These are phyloP conservation scores for Globisporangium carolinianum DNA, from an alignment of 352 stramenopile species.

Conservation along the genomic window DNA sequence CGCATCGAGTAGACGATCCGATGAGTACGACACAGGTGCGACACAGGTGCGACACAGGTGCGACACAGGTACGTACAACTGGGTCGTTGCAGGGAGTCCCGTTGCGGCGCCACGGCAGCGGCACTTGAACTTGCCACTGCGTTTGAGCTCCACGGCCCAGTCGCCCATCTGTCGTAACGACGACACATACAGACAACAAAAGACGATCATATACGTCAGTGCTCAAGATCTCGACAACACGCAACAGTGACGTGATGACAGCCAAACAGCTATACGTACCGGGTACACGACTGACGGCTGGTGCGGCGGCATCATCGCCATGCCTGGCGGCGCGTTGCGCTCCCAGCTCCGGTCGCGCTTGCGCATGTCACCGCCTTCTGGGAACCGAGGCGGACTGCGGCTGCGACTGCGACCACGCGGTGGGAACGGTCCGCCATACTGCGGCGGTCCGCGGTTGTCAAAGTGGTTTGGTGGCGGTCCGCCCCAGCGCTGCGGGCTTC, in stretches of 20 bases:
- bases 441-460: slow-evolving; percentile 23
- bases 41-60: background rate
- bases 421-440: slow-evolving; percentile 19
- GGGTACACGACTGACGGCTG: slow-evolving; percentile 11
- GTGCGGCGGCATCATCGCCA: slow-evolving; percentile 2
- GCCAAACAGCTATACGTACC: background rate
- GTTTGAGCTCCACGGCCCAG: slow-evolving; percentile 43
- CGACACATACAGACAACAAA: slow-evolving; percentile 1
- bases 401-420: slow-evolving; percentile 26
- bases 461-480: slow-evolving; percentile 21
- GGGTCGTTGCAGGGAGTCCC: slow-evolving; percentile 12
- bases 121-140: slow-evolving; percentile 40
- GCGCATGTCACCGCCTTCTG: slow-evolving; percentile 3
- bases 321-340: slow-evolving; percentile 4
- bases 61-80: slow-evolving; percentile 10
- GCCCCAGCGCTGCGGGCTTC: background rate
- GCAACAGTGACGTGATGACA: background rate
- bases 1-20: too few species aligned
- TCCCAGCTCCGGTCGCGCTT: slow-evolving; percentile 16
- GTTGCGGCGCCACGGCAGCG: slow-evolving; percentile 32
- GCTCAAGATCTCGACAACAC: background rate
- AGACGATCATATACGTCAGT: background rate
- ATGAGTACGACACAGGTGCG: slow-evolving; percentile 6
- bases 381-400: slow-evolving; percentile 7
- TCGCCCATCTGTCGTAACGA: slow-evolving; percentile 14